A percentile compares a stretch with the other conserved stretches of the same genome.
These are phyloP conservation scores for Quercus berberidifolia DNA, from an alignment of 306 rosid genomes.

Conservation along the genomic window DNA sequence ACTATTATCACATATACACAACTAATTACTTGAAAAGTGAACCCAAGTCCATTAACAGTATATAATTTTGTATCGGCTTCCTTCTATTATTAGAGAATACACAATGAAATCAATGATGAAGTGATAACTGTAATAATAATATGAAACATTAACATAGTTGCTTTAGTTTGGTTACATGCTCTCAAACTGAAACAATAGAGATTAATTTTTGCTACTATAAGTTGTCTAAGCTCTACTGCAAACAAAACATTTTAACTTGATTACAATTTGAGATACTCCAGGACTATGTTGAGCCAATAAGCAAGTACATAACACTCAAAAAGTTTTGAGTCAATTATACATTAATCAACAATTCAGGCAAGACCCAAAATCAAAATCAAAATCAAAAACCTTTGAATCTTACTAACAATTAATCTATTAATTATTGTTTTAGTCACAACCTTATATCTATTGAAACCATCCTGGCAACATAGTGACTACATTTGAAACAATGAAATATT, in stretches of 20 bases:
- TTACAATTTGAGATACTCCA: not conserved
- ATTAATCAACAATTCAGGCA: not conserved
- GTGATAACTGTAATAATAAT: not conserved
- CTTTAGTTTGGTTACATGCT: not conserved
- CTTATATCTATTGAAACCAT: not conserved
- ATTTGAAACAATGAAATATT: not conserved
- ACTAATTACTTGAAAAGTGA: not conserved
- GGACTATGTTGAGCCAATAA: not conserved
- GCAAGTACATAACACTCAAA: not conserved
- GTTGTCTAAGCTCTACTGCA: not conserved
- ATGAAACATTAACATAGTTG: not conserved
- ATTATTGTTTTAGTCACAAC: not conserved
- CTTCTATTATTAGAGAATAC: not conserved
- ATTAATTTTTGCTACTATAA: not conserved
- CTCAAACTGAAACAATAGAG: not conserved
- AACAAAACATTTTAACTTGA: not conserved
- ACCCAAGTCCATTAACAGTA: slow-evolving; percentile 2
- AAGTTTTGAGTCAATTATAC: not conserved
- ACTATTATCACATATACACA: not conserved
- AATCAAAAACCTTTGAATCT: not conserved
- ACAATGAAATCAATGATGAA: not conserved
- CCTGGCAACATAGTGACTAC: not conserved
- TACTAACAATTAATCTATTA: not conserved
- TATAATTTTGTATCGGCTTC: not conserved
- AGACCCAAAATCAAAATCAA: not conserved